phyloP scores from a whole-genome alignment of 495 filamentous ascomycete genomes.

The Hypoxylon rickii region DNA sequence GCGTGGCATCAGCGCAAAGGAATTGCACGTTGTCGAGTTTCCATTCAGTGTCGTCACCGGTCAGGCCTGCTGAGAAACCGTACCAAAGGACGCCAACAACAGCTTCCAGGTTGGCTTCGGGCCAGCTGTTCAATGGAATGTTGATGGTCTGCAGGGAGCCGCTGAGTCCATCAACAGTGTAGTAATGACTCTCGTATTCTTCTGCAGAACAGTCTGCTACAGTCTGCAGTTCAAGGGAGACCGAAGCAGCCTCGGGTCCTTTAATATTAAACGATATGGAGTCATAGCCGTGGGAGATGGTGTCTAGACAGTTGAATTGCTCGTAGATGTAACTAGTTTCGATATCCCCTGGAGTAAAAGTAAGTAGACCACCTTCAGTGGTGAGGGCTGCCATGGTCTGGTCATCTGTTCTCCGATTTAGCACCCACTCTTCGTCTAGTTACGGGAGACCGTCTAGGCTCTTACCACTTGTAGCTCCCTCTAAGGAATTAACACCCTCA shows the following conservation, averaged over 20 bases:
- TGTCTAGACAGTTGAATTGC: slow-evolving; percentile 55
- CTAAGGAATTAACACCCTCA: slow-evolving; percentile 53
- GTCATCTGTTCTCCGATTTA: slow-evolving; percentile 51
- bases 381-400: slow-evolving; percentile 57
- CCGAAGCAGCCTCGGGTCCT: slow-evolving; percentile 53
- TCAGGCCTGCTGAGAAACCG: slow-evolving; percentile 48
- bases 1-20: slow-evolving; percentile 44
- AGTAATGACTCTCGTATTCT: slow-evolving; percentile 53
- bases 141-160: slow-evolving; percentile 57
- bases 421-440: neutral
- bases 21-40: slow-evolving; percentile 58
- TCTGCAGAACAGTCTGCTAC: slow-evolving; percentile 46
- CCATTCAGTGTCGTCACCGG: slow-evolving; percentile 47
- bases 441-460: neutral
- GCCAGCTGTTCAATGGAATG: slow-evolving; percentile 56
- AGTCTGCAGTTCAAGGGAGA: slow-evolving; percentile 61
- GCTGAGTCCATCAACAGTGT: slow-evolving; percentile 52
- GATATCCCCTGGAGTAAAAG: slow-evolving; percentile 54
- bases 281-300: slow-evolving; percentile 52
- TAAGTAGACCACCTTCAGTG: slow-evolving; percentile 50
- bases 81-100: slow-evolving; percentile 58
- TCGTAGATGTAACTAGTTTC: slow-evolving; percentile 62
- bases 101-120: slow-evolving; percentile 56
- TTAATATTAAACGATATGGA: slow-evolving; percentile 60
- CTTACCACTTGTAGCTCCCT: slow-evolving; percentile 57